These are phyloP conservation scores for Cucumis hystrix DNA, from an alignment of 306 rosid genomes.

Conservation along the genomic window DNA sequence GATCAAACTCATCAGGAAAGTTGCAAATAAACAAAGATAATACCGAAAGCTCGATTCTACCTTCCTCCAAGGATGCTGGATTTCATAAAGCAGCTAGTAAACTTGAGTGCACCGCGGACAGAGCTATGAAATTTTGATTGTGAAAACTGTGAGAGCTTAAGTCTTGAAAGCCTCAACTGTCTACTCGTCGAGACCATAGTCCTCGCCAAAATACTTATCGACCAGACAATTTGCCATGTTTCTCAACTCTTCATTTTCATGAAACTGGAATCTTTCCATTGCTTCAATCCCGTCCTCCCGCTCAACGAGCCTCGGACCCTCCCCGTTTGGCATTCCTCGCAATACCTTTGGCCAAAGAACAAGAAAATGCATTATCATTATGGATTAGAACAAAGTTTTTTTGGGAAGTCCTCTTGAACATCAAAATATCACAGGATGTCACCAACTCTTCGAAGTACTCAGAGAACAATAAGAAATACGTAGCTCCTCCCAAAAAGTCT, in stretches of 20 bases:
- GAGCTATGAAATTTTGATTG: not conserved
- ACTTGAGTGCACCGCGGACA: not conserved
- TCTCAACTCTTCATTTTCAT: constrained; percentile 85
- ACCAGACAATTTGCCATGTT: constrained; percentile 77
- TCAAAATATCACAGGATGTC: not conserved
- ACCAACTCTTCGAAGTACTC: not conserved
- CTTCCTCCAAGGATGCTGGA: constrained; percentile 9
- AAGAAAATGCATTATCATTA: not conserved
- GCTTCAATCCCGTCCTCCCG: constrained; percentile 88
- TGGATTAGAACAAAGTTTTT: not conserved
- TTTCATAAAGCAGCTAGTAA: not conserved
- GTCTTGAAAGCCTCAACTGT: constrained; percentile 1
- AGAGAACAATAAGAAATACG: not conserved
- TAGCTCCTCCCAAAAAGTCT: not conserved
- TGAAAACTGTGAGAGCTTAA: not conserved
- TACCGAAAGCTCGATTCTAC: not conserved
- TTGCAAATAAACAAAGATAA: not conserved
- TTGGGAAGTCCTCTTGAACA: not conserved
- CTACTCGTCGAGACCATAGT: constrained; percentile 67
- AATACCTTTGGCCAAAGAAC: constrained; percentile 44
- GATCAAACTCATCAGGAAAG: not conserved
- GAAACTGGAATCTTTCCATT: constrained; percentile 95
- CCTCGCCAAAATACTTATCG: constrained; percentile 88
- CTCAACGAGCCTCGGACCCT: constrained; percentile 83
- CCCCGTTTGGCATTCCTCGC: constrained; percentile 82